These are phyloP conservation scores for Salisapilia sapeloensis DNA, from an alignment of 352 stramenopile species.

Conservation along the genomic window DNA sequence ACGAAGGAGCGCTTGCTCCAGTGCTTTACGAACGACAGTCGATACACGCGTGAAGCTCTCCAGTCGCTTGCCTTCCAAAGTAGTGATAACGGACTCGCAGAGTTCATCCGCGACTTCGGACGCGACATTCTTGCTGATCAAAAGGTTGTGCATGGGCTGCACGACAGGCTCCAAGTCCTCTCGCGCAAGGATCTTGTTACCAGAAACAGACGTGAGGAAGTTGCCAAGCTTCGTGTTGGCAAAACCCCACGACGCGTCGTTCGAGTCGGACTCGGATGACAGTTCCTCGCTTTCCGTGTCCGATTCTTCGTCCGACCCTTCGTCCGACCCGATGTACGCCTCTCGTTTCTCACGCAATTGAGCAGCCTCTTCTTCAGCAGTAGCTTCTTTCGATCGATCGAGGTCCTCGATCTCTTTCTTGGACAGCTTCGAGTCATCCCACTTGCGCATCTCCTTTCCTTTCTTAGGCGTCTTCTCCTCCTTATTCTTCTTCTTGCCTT, in stretches of 20 bases:
- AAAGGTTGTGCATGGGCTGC: conserved; percentile 85
- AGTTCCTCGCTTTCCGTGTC: conserved; percentile 59
- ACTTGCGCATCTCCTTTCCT: conserved; percentile 72
- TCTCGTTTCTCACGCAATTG: conserved; percentile 54
- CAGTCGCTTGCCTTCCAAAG: conserved; percentile 90
- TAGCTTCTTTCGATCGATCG: conserved; percentile 51
- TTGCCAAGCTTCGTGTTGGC: conserved; percentile 60
- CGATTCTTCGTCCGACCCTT: conserved; percentile 39
- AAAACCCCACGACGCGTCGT: conserved; percentile 56
- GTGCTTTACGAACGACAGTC: conserved; percentile 88
- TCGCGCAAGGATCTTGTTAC: conserved; percentile 87
- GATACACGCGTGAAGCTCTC: conserved; percentile 85
- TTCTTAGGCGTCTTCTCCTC: conserved; percentile 36
- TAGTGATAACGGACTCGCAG: conserved; percentile 87
- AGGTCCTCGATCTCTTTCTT: conserved; percentile 67
- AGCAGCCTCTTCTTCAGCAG: conserved; percentile 48
- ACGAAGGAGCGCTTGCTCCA: conserved; percentile 87
- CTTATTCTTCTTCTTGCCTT: conserved; percentile 34
- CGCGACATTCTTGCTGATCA: conserved; percentile 97
- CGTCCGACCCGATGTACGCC: conserved; percentile 66
- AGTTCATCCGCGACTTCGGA: conserved; percentile 90
- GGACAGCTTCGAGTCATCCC: conserved; percentile 71
- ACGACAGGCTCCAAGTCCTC: conserved; percentile 88
- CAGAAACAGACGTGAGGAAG: conserved; percentile 70
- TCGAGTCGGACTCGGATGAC: conserved; percentile 43